phyloP scores from a whole-genome alignment of 331 rosid genomes.

The Cydonia oblonga region DNA sequence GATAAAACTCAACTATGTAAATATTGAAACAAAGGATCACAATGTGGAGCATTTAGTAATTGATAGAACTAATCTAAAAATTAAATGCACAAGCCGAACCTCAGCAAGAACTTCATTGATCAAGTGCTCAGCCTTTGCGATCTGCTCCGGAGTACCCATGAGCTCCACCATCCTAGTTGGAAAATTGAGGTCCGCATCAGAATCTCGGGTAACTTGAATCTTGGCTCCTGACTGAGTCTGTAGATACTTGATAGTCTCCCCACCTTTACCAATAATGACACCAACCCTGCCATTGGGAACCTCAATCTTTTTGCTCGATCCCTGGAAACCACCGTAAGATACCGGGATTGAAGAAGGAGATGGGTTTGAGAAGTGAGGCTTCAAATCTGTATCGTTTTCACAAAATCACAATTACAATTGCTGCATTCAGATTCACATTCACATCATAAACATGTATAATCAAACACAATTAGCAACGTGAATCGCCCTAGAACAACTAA shows the following conservation, averaged over 20 bases:
- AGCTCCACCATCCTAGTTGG: slow-evolving; percentile 61
- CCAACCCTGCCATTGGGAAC: slow-evolving; percentile 95
- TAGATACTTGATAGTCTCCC: slow-evolving; percentile 93
- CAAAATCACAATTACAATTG: not conserved
- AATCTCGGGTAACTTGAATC: slow-evolving; percentile 91
- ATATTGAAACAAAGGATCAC: not conserved
- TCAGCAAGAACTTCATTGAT: slow-evolving; percentile 81
- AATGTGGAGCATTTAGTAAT: not conserved
- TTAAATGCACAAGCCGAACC: slow-evolving; percentile 25
- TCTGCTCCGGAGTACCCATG: slow-evolving; percentile 82
- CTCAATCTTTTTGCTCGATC: slow-evolving; percentile 70
- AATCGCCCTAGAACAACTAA: not conserved
- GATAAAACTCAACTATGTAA: not conserved
- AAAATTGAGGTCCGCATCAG: slow-evolving; percentile 74
- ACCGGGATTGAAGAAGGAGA: slow-evolving; percentile 38
- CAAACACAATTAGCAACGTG: not conserved
- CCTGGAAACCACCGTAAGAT: slow-evolving; percentile 56
- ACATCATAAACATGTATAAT: not conserved
- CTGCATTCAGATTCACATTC: not conserved
- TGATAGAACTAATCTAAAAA: not conserved
- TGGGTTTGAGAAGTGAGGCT: slow-evolving; percentile 34
- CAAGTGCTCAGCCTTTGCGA: slow-evolving; percentile 75
- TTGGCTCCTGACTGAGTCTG: slow-evolving; percentile 93
- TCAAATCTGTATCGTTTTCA: slow-evolving; percentile 36
- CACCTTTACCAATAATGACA: slow-evolving; percentile 90